A percentile compares a stretch with the other conserved stretches of the same genome.
phyloP scores from a whole-genome alignment of 345 rosid genomes.

The Ceriops tagal region DNA sequence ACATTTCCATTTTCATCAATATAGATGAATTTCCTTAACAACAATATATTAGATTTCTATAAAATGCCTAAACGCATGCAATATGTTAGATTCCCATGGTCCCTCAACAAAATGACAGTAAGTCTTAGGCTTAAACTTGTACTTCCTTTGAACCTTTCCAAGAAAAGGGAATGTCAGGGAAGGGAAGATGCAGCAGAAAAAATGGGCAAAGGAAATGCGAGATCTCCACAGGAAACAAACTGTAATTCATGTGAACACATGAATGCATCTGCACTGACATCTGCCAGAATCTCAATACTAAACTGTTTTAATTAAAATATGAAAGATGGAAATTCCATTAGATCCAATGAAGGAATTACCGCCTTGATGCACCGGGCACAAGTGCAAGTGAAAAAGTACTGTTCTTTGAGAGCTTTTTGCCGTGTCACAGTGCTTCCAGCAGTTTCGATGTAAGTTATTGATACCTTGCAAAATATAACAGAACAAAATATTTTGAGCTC shows the following conservation, averaged over 20 bases:
- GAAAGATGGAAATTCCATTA: not conserved
- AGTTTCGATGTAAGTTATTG: constrained; percentile 83
- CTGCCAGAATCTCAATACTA: no score
- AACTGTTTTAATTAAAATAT: not conserved
- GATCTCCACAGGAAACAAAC: no score
- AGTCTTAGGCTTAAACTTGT: not conserved
- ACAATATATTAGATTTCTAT: not conserved
- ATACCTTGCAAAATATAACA: constrained; percentile 41
- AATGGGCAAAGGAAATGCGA: no score
- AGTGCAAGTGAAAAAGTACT: constrained; percentile 71
- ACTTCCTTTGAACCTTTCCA: not conserved
- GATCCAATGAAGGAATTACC: constrained; percentile 38
- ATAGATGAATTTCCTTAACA: not conserved
- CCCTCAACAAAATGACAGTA: no score
- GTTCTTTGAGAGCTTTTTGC: constrained; percentile 78
- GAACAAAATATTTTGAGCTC: constrained; percentile 1
- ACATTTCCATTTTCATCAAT: not conserved
- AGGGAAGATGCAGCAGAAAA: not conserved
- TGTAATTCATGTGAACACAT: no score
- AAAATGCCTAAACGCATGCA: not conserved
- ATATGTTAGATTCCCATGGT: not conserved
- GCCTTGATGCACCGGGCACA: constrained; percentile 65
- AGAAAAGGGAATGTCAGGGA: not conserved
- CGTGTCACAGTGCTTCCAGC: constrained; percentile 89
- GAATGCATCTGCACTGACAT: no score